A percentile compares a stretch with the other conserved stretches of the same genome.
These are phyloP conservation scores for Leishmania aethiopica DNA, from an alignment of 208 protist species.

Conservation along the genomic window DNA sequence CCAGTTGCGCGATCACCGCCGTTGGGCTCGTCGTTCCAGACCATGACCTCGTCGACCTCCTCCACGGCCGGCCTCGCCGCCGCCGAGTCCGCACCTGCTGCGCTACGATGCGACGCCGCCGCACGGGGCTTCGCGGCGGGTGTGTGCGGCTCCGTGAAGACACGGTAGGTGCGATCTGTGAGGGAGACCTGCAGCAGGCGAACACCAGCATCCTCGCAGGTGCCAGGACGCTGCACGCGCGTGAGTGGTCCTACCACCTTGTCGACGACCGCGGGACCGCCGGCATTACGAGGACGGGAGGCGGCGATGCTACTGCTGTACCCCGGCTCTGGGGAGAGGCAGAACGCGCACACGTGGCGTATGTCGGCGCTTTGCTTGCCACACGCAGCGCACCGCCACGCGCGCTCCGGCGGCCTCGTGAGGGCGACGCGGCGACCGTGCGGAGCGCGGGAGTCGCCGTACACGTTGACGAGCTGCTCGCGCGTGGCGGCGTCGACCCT, in stretches of 20 bases:
- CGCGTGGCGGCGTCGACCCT: slow-evolving; percentile 47
- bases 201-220: slow-evolving; percentile 28
- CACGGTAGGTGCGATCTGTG: slow-evolving; percentile 47
- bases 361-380: slow-evolving; percentile 39
- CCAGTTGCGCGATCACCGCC: background rate
- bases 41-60: slow-evolving; percentile 17
- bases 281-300: background rate
- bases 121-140: slow-evolving; percentile 1
- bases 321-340: slow-evolving; percentile 44
- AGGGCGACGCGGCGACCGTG: slow-evolving; percentile 28
- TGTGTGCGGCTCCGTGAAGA: slow-evolving; percentile 36
- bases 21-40: slow-evolving; percentile 17
- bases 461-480: slow-evolving; percentile 41
- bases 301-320: background rate
- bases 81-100: background rate
- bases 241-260: background rate
- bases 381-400: slow-evolving; percentile 48
- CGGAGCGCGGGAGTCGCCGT: slow-evolving; percentile 36
- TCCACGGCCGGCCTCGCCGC: slow-evolving; percentile 1
- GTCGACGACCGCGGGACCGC: background rate
- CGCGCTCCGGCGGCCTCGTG: slow-evolving; percentile 27
- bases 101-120: background rate
- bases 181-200: slow-evolving; percentile 19
- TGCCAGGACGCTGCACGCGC: slow-evolving; percentile 17
- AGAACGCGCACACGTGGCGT: slow-evolving; percentile 54